These are phyloP conservation scores for Salix caprea DNA, from an alignment of 345 rosid genomes.

Conservation along the genomic window DNA sequence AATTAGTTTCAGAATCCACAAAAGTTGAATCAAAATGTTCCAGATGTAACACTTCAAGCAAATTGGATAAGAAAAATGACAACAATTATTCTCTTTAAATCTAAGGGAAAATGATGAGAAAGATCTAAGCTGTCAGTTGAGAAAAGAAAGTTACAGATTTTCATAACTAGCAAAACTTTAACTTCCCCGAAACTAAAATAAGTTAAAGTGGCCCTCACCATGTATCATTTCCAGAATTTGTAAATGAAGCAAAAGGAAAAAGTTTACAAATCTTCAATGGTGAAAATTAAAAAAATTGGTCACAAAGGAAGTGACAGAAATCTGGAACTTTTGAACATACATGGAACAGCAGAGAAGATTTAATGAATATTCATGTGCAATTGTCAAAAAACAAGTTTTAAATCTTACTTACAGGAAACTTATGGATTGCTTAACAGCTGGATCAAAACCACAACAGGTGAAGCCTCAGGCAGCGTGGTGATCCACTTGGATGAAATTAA, in stretches of 20 bases:
- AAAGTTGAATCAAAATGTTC: not conserved
- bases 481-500: not conserved
- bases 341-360: not conserved
- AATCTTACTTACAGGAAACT: not conserved
- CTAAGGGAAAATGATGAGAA: not conserved
- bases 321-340: not conserved
- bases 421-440: not conserved
- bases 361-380: not conserved
- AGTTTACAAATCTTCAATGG: not conserved
- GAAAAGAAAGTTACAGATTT: not conserved
- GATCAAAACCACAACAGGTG: not conserved
- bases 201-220: not conserved
- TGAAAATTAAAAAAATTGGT: not conserved
- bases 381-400: not conserved
- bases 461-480: not conserved
- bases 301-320: not conserved
- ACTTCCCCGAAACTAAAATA: not conserved
- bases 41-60: not conserved
- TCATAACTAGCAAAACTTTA: not conserved
- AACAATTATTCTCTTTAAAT: not conserved
- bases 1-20: constrained; percentile 12
- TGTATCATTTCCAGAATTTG: not conserved
- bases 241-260: not conserved
- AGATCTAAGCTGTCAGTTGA: not conserved
- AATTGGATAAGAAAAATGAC: not conserved